A percentile compares a stretch with the other conserved stretches of the same genome.
Evolutionary conservation across 371 early-diverging fungal species (phyloP).

Genomic region (Rhizopus delemar): DNA sequence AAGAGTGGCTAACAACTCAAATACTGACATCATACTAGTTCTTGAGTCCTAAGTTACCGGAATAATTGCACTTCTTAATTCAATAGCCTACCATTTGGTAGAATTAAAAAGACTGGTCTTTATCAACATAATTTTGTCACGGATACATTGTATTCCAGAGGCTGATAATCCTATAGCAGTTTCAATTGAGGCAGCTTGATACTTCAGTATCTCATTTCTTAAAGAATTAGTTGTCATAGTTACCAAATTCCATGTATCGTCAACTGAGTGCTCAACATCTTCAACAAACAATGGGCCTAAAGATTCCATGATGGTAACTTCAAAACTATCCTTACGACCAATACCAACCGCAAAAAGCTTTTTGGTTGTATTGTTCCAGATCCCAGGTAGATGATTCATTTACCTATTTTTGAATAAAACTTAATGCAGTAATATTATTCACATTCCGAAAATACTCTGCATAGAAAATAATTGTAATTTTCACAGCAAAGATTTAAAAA

Average conservation of each 20-base stretch:
- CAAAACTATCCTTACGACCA: slow-evolving; percentile 12
- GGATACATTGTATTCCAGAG: slow-evolving; percentile 12
- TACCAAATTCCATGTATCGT: slow-evolving; percentile 12
- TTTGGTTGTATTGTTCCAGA: slow-evolving; percentile 12
- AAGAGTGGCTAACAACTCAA: slow-evolving; percentile 16
- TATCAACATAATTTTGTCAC: slow-evolving; percentile 16
- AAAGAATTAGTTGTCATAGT: slow-evolving; percentile 16
- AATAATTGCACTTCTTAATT: slow-evolving; percentile 19
- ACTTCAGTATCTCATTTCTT: slow-evolving; percentile 16
- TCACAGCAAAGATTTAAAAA: no score
- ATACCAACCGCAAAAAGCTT: slow-evolving; percentile 10
- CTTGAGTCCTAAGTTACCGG: slow-evolving; percentile 17
- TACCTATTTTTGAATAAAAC: no score
- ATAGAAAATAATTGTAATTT: no score
- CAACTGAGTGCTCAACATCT: slow-evolving; percentile 12
- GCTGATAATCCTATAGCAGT: slow-evolving; percentile 15
- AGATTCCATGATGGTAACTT: slow-evolving; percentile 13
- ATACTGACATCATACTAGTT: slow-evolving; percentile 10
- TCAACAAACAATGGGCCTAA: slow-evolving; percentile 7
- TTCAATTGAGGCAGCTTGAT: slow-evolving; percentile 10
- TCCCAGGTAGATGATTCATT: background rate
- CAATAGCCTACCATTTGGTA: slow-evolving; percentile 16
- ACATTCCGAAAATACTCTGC: no score
- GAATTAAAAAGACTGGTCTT: slow-evolving; percentile 11
- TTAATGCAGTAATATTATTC: no score